Evolutionary conservation across 345 rosid genomes (phyloP), one percentile per base, ranked within the genome.

Genomic region (Murraya paniculata): DNA sequence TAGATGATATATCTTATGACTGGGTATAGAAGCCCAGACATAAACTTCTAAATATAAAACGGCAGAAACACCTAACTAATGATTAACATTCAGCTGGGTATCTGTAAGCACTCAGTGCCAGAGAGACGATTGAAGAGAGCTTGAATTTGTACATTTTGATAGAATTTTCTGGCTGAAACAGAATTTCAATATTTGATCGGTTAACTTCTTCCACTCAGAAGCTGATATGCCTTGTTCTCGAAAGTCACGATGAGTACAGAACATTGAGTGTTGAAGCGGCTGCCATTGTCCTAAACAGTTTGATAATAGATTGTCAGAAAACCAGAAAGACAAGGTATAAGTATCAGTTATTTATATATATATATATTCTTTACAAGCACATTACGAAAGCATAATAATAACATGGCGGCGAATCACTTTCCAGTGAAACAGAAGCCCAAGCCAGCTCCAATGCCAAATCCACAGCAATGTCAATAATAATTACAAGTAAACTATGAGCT

Each of bases 261-360:
- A 93, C 90, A 83, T 89, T 91, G 68, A 95, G 91, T 81, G 71
- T 87, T 35, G 94, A 87, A 68, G 82, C 90, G 39, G 97, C 98
- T 93, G 91, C 87, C 80, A 72, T 36, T 56, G 71, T 21, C 77
- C 60, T 38, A 18, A 10, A 76, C 38, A 68, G 48, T 36, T 9
- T 58, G 41, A 27, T 72, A 39, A 39, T 30, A 53, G 39, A 69
- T 22, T 6, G n/a, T 58, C 61, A 58, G 61, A 27, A 60, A 27
- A 38, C 7, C 9, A 68, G 9, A 65, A 39, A 59, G 53, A n/a
- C 68, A 18, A 38, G 39, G 25, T 11, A 73, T 11, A 73, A 36
- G 14, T 50, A 9, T 39, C 45, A 39, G 13, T 39, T 39, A 39
- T 9, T 9, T 39, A 39, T 2, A 39, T 39, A 39, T 9, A 2